Conservation (phyloP, 116 monocot genomes). For the Iris pallida region DNA sequence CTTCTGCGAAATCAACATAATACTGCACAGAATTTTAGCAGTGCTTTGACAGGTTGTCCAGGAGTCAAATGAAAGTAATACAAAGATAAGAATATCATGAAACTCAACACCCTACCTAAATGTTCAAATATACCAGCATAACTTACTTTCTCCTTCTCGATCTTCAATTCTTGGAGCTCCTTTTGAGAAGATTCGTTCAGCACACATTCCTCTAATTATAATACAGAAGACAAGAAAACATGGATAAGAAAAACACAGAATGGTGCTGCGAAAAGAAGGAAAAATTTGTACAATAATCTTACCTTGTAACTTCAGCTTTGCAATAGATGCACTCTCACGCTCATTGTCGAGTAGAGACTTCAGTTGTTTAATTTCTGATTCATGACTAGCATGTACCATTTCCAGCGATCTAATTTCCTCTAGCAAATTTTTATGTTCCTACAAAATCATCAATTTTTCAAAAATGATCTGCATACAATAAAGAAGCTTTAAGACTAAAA, state of each 20-base stretch:
- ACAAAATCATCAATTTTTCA: constrained; percentile 11
- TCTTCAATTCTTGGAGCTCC: constrained; percentile 54
- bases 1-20: no score
- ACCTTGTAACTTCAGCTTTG: constrained; percentile 64
- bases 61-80: not conserved
- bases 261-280: not conserved
- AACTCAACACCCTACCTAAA: not conserved
- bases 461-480: not conserved
- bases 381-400: constrained; percentile 33
- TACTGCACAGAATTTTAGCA: no score
- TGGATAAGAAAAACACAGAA: constrained; percentile 1
- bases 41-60: not conserved
- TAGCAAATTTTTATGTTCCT: constrained; percentile 42
- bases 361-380: constrained; percentile 60
- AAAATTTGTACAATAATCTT: not conserved
- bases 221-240: constrained; percentile 4
- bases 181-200: constrained; percentile 46
- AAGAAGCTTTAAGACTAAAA: constrained; percentile 1
- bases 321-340: constrained; percentile 32
- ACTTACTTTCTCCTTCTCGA: constrained; percentile 71
- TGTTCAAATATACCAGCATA: not conserved
- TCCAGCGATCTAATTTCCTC: constrained; percentile 47
- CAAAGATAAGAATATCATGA: not conserved
- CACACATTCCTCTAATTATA: constrained; percentile 59
- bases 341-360: constrained; percentile 56